Base-by-base conservation (phyloP, 2,329 filamentous ascomycete genomes). In the Penicillium sp. region DNA sequence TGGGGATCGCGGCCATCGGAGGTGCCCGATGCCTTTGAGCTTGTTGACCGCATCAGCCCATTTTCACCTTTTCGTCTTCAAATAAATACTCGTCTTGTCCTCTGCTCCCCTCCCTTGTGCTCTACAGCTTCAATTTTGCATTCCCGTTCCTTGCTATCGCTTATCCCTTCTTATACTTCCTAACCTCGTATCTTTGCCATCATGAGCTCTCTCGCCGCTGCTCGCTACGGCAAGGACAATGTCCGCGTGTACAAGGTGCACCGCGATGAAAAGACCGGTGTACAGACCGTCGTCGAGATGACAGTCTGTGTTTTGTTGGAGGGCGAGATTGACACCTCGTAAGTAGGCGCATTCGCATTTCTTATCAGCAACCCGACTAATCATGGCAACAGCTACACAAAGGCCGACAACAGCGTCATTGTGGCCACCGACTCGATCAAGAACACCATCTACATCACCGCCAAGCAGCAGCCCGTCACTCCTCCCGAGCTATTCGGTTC, bases 351-450 rank as follows among this genome's bases (percentile, higher is more conserved):
- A 23, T 20, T 37, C 33, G 15, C 6, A 6, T 37, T 37, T 15
- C 15, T 37, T 37, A 37, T 37, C 33, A 37, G 15, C 18, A 18
- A 23, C 20, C 20, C n/a, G 29, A 15, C 9, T 27, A 28, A 32
- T 32, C 27, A 37, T 32, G 27, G 40, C 45, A 25, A 51, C 53
- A 95, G 89, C 57, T 98, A 95, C 80, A 98, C 92, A 54, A 73
- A 81, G 66, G 92, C 89, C 62, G 91, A 98, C 77, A 98, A 98
- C 80, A 88, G 86, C 64, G 88, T 95, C 58, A 83, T 98, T 51
- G 92, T 98, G 53, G 90, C 93, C 56, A 98, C 93, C 53, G 93
- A 98, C 74, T 92, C 90, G 24, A 95, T 97, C 76, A 98, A 98
- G 78, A 95, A 98, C 75, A 97, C 88, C 63, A 85, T 88, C 68